Conservation (phyloP, 352 stramenopile genomes). For the Phytophthora hybrid region DNA sequence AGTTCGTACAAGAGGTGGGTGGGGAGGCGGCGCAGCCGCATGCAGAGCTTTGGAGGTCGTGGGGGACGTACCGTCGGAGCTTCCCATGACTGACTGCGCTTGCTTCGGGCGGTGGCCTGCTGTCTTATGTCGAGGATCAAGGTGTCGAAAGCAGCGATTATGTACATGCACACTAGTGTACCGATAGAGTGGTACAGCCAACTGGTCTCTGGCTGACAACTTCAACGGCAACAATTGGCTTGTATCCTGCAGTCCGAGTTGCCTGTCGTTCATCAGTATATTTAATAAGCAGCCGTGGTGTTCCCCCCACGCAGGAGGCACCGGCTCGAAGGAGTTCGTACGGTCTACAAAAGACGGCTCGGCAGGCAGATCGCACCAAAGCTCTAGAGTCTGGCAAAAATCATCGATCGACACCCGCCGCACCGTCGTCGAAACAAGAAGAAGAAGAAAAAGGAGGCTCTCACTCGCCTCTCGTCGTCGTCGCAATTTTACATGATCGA, state of each 20-base stretch:
- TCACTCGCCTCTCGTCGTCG: slow-evolving; percentile 26
- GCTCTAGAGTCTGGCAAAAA: not conserved
- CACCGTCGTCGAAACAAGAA: slow-evolving; percentile 19
- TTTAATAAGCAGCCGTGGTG: slow-evolving; percentile 22
- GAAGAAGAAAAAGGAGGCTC: slow-evolving; percentile 2
- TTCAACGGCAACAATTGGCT: not conserved
- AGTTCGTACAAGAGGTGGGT: slow-evolving; percentile 5
- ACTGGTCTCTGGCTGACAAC: not conserved
- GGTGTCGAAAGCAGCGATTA: not conserved
- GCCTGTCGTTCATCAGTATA: slow-evolving; percentile 7
- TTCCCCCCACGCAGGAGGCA: slow-evolving; percentile 11
- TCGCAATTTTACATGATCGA: slow-evolving; percentile 62
- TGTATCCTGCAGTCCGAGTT: too few relatives aligned
- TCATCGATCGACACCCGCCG: not conserved
- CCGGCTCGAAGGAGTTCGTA: slow-evolving; percentile 19
- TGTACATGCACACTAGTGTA: not conserved
- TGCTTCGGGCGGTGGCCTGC: not conserved
- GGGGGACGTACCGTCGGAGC: slow-evolving; percentile 63
- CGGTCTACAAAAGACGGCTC: slow-evolving; percentile 36
- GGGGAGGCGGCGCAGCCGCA: not conserved
- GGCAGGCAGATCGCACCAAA: slow-evolving; percentile 6
- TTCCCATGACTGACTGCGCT: slow-evolving; percentile 39
- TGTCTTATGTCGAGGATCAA: not conserved
- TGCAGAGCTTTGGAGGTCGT: not conserved
- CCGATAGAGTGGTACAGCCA: not conserved